Evolutionary conservation across 139 green algal species (phyloP).

Genomic region (Chlamydomonas sp.): DNA sequence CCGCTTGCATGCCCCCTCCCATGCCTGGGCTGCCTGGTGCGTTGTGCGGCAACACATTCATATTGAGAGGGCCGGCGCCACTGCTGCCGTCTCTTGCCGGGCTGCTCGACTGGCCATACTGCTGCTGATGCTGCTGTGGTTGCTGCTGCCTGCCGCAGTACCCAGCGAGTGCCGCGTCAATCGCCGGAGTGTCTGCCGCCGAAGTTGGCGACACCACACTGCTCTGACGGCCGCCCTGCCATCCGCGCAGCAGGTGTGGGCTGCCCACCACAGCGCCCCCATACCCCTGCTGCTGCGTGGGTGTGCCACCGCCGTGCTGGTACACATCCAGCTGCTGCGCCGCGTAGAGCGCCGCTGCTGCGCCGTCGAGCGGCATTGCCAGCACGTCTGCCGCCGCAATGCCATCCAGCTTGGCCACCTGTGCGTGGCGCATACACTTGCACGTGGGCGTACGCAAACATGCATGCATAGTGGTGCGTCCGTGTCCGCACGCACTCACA

Average conservation of each 20-base stretch:
- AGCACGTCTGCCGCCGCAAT: conserved; percentile 17
- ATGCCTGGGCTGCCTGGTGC: too few relatives aligned
- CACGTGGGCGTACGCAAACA: too few relatives aligned
- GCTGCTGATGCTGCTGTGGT: conserved; percentile 7
- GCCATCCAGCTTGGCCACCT: conserved; percentile 46
- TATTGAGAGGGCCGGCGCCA: neutral
- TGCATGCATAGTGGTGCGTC: too few relatives aligned
- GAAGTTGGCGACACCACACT: too few relatives aligned
- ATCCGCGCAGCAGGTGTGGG: too few relatives aligned
- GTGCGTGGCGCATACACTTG: too few relatives aligned
- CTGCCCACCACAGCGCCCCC: too few relatives aligned
- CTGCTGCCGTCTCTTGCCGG: neutral
- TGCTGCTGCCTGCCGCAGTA: conserved; percentile 8
- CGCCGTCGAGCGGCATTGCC: conserved; percentile 17
- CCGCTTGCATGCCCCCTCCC: too few relatives aligned
- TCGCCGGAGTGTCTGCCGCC: neutral
- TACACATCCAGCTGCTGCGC: neutral
- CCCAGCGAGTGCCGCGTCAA: conserved; percentile 1
- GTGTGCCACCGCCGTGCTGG: neutral
- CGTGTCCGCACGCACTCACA: too few relatives aligned
- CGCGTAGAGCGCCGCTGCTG: conserved; percentile 7
- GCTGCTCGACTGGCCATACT: conserved; percentile 9
- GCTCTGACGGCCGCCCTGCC: too few relatives aligned
- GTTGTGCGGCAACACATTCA: too few relatives aligned
- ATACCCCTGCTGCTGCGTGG: neutral